Percentiles rank a stretch among this genome's conserved stretches.
Conservation (phyloP, 2,329 filamentous ascomycete species). For the Chaetomiaceae sp. region DNA sequence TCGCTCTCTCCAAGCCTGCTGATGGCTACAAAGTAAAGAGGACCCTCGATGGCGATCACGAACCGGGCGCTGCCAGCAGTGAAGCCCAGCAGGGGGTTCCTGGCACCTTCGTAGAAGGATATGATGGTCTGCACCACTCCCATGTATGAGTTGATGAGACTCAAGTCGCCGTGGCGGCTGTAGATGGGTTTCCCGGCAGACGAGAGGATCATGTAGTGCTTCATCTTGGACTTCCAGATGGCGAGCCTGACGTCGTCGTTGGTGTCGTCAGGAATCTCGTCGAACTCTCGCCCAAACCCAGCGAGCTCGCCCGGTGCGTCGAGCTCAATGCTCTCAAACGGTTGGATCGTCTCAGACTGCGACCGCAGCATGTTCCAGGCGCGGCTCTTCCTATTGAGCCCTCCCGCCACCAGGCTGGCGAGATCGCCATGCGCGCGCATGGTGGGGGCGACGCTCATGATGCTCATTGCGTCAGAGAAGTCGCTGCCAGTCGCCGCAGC, state of each 20-base stretch:
- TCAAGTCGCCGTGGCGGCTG: conserved; percentile 86
- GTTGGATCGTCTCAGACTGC: conserved; percentile 53
- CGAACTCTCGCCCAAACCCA: conserved; percentile 72
- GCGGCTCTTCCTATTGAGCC: conserved; percentile 57
- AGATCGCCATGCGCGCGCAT: conserved; percentile 62
- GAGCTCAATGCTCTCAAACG: conserved; percentile 50
- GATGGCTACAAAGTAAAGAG: conserved; percentile 88
- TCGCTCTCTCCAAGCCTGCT: conserved; percentile 91
- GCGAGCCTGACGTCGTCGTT: conserved; percentile 55
- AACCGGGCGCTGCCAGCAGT: conserved; percentile 83
- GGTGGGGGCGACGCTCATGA: conserved; percentile 61
- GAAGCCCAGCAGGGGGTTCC: conserved; percentile 74
- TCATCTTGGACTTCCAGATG: conserved; percentile 85
- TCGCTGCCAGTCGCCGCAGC: conserved; percentile 36
- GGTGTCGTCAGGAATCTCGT: conserved; percentile 52
- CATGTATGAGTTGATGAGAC: conserved; percentile 86
- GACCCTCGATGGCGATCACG: conserved; percentile 76
- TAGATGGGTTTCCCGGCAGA: conserved; percentile 96
- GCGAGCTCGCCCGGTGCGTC: conserved; percentile 48
- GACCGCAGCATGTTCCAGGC: conserved; percentile 63
- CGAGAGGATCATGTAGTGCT: conserved; percentile 95
- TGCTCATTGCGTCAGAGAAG: conserved; percentile 57
- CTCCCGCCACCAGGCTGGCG: conserved; percentile 73
- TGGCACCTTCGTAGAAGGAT: conserved; percentile 82
- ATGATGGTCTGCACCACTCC: conserved; percentile 96